Conservation (phyloP, 2,329 filamentous ascomycete genomes). For the Alternaria atra region DNA sequence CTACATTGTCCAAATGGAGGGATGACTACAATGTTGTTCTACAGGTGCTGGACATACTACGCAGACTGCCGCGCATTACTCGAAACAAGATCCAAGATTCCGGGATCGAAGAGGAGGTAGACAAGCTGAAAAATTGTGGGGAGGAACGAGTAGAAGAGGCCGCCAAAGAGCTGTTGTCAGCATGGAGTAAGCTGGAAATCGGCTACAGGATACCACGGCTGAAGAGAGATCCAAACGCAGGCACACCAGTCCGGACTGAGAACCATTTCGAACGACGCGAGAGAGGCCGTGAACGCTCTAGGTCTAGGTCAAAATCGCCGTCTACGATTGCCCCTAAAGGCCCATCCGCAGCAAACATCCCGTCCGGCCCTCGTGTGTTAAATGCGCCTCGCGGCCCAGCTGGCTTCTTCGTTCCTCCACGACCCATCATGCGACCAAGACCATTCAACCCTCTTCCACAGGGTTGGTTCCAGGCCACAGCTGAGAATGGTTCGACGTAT, state of each 20-base stretch:
- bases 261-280: conserved; percentile 71
- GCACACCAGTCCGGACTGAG: conserved; percentile 40
- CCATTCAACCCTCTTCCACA: conserved; percentile 71
- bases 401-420: conserved; percentile 60
- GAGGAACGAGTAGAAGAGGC: conserved; percentile 79
- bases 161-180: conserved; percentile 75
- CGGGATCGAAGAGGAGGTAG: conserved; percentile 86
- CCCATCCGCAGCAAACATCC: conserved; percentile 49
- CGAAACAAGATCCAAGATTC: conserved; percentile 97
- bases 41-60: conserved; percentile 88
- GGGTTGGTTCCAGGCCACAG: conserved; percentile 86
- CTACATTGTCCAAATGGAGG: conserved; percentile 81
- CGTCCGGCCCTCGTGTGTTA: conserved; percentile 59
- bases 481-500: conserved; percentile 74
- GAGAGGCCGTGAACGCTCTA: conserved; percentile 57
- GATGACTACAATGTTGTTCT: conserved; percentile 90
- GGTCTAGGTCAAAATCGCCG: conserved; percentile 60
- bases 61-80: conserved; percentile 87
- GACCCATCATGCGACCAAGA: conserved; percentile 60
- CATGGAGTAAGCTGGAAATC: conserved; percentile 89
- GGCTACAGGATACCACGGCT: conserved; percentile 93
- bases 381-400: conserved; percentile 65
- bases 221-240: conserved; percentile 76
- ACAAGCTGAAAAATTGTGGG: conserved; percentile 71
- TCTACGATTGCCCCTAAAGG: conserved; percentile 50